Base-by-base conservation (phyloP, 164 flowering plant species). In the Vitis riparia region DNA sequence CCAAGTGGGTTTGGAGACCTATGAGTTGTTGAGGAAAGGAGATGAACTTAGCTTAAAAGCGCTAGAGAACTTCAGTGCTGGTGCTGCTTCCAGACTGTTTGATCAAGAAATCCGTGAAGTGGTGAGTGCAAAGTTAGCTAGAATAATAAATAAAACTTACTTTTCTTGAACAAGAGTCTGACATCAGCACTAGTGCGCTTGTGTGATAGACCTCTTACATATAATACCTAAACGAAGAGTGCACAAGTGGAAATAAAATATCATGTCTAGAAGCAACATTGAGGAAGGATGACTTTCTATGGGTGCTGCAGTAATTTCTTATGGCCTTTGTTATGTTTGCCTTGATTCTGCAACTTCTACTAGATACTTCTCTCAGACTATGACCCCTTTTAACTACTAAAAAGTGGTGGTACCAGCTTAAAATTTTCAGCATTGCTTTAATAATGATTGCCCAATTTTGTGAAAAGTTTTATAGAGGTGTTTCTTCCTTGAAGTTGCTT, bases 51-150 rank as follows among this genome's bases (percentile, higher is more conserved):
- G 96, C 78, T 37, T 82, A 76, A 78, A 75, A 74, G 87, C 76
- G 8, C 59, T 90, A 15, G 85, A 81, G 60, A 75, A 81, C 58
- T 93, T 89, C 76, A 93, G 89, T 84, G 85, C 86, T 61, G 66
- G 77, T 68, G 88, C 97, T 75, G 90, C 94, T 64, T 86, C 93
- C n/a, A 90, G 84, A 67, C 68, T 82, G 63, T 87, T 95, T 79
- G 98, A 93, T 58, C 92, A 86, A 80, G 97, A 93, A 83, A 78
- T 95, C 14, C 93, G 94, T 48, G 93, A 95, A 90, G 91, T 79
- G 86, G 99, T 94, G 75, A 86, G 94, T 80, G 61, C 44, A 9
- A 1, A 52, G 50, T 55, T 70, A 29, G 37, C 49, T 16, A 60
- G 19, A 8, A 55, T 8, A 55, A 30, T 15, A 44, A 47, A 55